Conservation (phyloP, 208 protist species). For the Leishmania arabica region DNA sequence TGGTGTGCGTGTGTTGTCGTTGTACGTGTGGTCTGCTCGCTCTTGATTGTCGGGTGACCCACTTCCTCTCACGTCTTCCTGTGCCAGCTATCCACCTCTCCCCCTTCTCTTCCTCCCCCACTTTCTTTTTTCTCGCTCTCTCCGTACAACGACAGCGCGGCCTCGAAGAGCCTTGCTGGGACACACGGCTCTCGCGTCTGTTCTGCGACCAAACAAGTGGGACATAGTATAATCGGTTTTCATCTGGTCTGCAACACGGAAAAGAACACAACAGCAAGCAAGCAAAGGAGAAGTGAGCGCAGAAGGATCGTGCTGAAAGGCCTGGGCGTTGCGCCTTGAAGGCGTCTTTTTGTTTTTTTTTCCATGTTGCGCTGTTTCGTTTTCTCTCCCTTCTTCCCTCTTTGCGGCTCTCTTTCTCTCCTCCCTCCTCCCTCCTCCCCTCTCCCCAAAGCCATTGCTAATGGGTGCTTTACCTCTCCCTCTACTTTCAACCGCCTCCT, state of each 20-base stretch:
- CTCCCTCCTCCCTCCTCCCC: neutral
- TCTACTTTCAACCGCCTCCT: neutral
- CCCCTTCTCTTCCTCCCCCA: neutral
- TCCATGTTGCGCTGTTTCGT: neutral
- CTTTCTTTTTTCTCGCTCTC: neutral
- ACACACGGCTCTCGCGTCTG: neutral
- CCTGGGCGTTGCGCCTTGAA: neutral
- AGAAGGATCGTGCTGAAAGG: neutral
- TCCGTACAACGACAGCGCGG: neutral
- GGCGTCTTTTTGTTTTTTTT: neutral
- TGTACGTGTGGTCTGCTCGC: neutral
- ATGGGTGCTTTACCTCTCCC: neutral
- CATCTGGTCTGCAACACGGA: neutral
- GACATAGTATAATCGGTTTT: neutral
- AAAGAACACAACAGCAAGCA: neutral
- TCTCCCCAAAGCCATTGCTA: neutral
- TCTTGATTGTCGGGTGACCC: neutral
- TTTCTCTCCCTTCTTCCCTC: neutral
- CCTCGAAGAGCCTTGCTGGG: neutral
- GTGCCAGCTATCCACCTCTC: neutral
- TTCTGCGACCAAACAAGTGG: neutral
- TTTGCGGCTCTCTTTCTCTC: neutral
- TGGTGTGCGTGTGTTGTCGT: neutral
- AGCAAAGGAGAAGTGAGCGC: neutral
- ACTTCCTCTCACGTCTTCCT: neutral